phyloP scores from a whole-genome alignment of 495 filamentous ascomycete genomes.

The Aspergillus nanangensis region DNA sequence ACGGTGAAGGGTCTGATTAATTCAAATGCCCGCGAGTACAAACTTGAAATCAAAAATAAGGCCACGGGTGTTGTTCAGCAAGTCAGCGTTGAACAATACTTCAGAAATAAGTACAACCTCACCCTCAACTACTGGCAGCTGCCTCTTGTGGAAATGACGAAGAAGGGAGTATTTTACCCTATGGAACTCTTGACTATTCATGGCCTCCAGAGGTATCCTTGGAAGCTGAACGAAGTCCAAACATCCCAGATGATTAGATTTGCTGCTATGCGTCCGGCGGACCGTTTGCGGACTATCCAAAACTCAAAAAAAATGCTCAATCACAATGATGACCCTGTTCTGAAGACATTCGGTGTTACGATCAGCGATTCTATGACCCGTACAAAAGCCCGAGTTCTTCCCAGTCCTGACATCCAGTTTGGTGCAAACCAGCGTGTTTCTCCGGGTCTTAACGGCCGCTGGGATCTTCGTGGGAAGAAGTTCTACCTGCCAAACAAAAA shows the following conservation, averaged over 20 bases:
- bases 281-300: slow-evolving; percentile 59
- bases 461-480: slow-evolving; percentile 78
- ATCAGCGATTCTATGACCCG: slow-evolving; percentile 58
- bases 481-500: slow-evolving; percentile 59
- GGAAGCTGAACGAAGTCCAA: slow-evolving; percentile 64
- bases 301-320: slow-evolving; percentile 61
- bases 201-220: slow-evolving; percentile 69
- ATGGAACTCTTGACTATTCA: slow-evolving; percentile 67
- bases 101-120: slow-evolving; percentile 57
- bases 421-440: slow-evolving; percentile 41
- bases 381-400: slow-evolving; percentile 67
- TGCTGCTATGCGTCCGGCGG: slow-evolving; percentile 59
- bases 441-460: slow-evolving; percentile 62
- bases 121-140: slow-evolving; percentile 48
- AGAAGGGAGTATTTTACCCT: slow-evolving; percentile 62
- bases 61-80: slow-evolving; percentile 33
- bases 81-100: slow-evolving; percentile 64
- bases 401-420: slow-evolving; percentile 66
- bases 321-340: slow-evolving; percentile 63
- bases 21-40: slow-evolving; percentile 48
- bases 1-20: slow-evolving; percentile 59
- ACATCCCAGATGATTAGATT: slow-evolving; percentile 85
- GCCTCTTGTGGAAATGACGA: slow-evolving; percentile 68
- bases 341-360: slow-evolving; percentile 63
- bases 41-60: slow-evolving; percentile 52